Conservation (phyloP, 352 stramenopile species). For the Pythium folliculosum region DNA sequence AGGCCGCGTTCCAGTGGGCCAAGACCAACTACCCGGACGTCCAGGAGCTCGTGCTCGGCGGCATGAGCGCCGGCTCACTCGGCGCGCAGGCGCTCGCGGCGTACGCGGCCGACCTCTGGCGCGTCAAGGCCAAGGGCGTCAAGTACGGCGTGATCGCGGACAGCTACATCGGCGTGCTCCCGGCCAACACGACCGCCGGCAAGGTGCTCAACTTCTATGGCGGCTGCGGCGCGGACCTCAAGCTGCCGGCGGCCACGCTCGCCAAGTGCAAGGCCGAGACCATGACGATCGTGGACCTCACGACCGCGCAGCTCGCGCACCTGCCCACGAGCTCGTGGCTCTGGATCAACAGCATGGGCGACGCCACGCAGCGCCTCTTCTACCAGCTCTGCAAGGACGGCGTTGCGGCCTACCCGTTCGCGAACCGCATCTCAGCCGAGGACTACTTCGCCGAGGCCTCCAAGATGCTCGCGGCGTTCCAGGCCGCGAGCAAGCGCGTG, state of each 20-base stretch:
- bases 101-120: conserved; percentile 48
- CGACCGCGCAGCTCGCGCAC: conserved; percentile 25
- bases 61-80: conserved; percentile 42
- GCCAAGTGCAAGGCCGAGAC: conserved; percentile 20
- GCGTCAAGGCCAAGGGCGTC: conserved; percentile 44
- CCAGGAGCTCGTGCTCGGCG: conserved; percentile 20
- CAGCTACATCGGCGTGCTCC: conserved; percentile 63
- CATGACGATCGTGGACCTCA: conserved; percentile 47
- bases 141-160: conserved; percentile 52
- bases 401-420: conserved; percentile 55
- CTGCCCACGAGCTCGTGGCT: background rate
- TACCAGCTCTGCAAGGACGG: conserved; percentile 59
- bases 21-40: conserved; percentile 27
- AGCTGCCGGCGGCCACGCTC: conserved; percentile 3
- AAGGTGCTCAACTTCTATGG: conserved; percentile 62
- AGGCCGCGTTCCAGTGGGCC: conserved; percentile 24
- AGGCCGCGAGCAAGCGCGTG: conserved; percentile 34
- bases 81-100: conserved; percentile 47
- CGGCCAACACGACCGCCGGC: conserved; percentile 39
- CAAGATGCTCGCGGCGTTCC: conserved; percentile 36
- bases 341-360: conserved; percentile 63
- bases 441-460: conserved; percentile 41
- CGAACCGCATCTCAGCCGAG: conserved; percentile 43
- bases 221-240: conserved; percentile 41
- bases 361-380: conserved; percentile 58